Conservation (phyloP, 73 alveolate species). For the Breviolum minutum region DNA sequence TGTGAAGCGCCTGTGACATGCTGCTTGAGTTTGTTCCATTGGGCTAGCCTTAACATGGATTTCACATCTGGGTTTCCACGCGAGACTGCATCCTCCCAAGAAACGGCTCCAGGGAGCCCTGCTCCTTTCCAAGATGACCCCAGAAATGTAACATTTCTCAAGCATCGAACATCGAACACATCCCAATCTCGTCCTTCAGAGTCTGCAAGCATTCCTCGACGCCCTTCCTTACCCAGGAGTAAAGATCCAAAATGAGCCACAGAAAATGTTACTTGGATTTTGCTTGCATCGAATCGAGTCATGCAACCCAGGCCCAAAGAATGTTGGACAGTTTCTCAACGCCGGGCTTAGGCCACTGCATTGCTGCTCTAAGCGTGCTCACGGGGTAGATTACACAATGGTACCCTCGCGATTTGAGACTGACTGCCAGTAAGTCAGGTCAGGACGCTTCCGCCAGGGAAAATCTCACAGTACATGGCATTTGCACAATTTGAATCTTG, state of each 20-base stretch:
- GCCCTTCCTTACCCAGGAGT: neutral
- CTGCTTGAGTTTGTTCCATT: neutral
- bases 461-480: no score
- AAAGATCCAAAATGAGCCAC: no score
- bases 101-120: constrained; percentile 72
- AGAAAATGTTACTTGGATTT: no score
- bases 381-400: constrained; percentile 98
- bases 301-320: no score
- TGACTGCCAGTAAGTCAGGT: no score
- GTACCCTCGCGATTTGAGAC: constrained; percentile 95
- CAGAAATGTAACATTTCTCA: neutral
- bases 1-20: no score
- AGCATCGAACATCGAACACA: neutral
- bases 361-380: constrained; percentile 98
- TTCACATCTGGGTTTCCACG: constrained; percentile 9
- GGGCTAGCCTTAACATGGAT: no score
- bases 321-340: neutral
- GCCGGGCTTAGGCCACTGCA: constrained; percentile 60
- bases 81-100: constrained; percentile 51
- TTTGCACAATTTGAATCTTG: no score
- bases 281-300: no score
- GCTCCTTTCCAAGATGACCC: constrained; percentile 1
- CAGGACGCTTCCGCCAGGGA: no score
- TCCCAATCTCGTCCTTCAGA: constrained; percentile 94
- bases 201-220: constrained; percentile 91